Evolutionary conservation across 2,329 filamentous ascomycete genomes (phyloP), one percentile per base, ranked within the genome.

Genomic region (Fusarium decemcellulare): DNA sequence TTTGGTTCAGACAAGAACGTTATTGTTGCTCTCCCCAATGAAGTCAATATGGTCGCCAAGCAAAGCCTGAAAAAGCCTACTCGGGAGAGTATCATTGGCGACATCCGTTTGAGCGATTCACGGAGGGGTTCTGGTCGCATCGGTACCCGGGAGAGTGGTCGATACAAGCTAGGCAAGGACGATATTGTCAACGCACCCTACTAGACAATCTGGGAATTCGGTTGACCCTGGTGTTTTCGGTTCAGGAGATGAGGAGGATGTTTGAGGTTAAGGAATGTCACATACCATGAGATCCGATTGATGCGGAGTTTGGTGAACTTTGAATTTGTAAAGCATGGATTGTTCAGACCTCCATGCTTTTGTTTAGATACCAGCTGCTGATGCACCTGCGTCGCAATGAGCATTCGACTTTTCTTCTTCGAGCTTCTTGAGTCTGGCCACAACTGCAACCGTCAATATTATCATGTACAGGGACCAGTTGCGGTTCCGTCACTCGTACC

Each of bases 1-100:
- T 99, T 94, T 76, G 95, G 95, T 48, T 95, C 92, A 6, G 96
- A 99, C 81, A 97, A 97, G 88, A 98, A 98, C 76, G 94, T 99
- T 74, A 97, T 99, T 76, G 95, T 99, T 37, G 96, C 96, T 1
- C 84, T 99, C 68, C 95, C 96, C 3, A 97, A 99, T 77, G 95
- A 98, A 80, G 96, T 99, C 72, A 97, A 98, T 81, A 98, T 98
- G 95, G 93, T 99, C 12, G 92, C 91, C 47, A 95, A 95, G 81
- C 88, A 92, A 73, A 91, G 90, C 61, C 88, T 99, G 76, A 93
- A 93, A 85, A 91, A 91, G 76, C 94, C 95, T 2, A 98, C 96
- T 1, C 86, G 96, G 39, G 94, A 99, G 84, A 98, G 94, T 79
- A 98, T 99, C 78, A 93, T 93, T 15, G 86, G 88, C 37, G 80